Evolutionary conservation across 768 basidiomycete species (phyloP).

Genomic region (Lactarius pseudohatsudake): DNA sequence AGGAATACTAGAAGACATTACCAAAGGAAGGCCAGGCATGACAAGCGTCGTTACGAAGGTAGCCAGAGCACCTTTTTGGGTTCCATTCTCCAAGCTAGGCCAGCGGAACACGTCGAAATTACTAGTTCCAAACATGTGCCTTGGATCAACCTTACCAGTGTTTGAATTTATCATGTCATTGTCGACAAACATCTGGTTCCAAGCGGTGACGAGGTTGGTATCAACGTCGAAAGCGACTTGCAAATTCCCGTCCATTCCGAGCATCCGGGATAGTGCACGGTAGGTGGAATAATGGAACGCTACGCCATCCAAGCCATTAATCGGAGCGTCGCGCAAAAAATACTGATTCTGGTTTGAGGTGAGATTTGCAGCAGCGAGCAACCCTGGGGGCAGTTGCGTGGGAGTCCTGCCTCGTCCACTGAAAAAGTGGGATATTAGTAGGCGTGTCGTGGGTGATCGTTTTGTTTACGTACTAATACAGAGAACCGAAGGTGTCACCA

Average conservation of each 20-base stretch:
- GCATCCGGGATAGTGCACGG: slow-evolving; percentile 79
- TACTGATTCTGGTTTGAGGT: slow-evolving; percentile 63
- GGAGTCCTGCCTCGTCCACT: slow-evolving; percentile 90
- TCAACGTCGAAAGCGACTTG: slow-evolving; percentile 85
- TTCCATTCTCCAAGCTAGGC: slow-evolving; percentile 86
- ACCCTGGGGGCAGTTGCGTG: slow-evolving; percentile 63
- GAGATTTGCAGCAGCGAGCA: slow-evolving; percentile 65
- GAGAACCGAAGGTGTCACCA: slow-evolving; percentile 84
- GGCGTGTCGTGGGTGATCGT: not conserved
- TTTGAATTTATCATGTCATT: slow-evolving; percentile 82
- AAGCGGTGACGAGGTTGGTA: slow-evolving; percentile 81
- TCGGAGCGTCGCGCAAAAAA: slow-evolving; percentile 69
- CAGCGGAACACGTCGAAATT: slow-evolving; percentile 96
- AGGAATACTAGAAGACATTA: slow-evolving; percentile 37
- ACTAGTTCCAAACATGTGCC: slow-evolving; percentile 88
- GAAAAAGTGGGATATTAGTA: slow-evolving; percentile 9
- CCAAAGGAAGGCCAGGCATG: slow-evolving; percentile 85
- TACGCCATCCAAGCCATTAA: slow-evolving; percentile 68
- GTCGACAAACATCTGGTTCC: slow-evolving; percentile 89
- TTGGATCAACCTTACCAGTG: slow-evolving; percentile 68
- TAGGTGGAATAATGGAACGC: slow-evolving; percentile 97
- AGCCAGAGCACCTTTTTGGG: slow-evolving; percentile 69
- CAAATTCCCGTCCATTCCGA: slow-evolving; percentile 96
- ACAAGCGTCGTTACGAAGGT: slow-evolving; percentile 77
- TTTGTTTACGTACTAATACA: slow-evolving; percentile 66